Evolutionary conservation across 2,329 filamentous ascomycete species (phyloP).

Genomic region (Thermomyces lanuginosus): DNA sequence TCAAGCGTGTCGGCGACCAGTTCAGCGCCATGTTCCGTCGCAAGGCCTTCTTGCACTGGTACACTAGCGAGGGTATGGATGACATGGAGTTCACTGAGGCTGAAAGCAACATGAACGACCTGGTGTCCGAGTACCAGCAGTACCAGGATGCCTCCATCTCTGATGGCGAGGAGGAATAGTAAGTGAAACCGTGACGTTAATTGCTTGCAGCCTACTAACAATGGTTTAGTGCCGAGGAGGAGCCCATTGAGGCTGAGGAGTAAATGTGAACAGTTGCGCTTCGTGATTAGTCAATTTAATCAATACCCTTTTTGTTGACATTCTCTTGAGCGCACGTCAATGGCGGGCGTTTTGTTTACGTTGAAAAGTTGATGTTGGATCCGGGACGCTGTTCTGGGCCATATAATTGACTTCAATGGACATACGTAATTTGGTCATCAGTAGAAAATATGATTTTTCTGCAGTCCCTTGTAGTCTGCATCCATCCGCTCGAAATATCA

Average conservation of each 20-base stretch:
- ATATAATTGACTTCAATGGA: too few species aligned
- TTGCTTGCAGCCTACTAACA: constrained; percentile 9
- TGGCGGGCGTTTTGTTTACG: too few species aligned
- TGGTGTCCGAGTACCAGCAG: constrained; percentile 99
- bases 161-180: constrained; percentile 90
- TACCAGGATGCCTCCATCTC: constrained; percentile 98
- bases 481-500: too few species aligned
- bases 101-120: constrained; percentile 99
- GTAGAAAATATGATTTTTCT: too few species aligned
- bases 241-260: constrained; percentile 54
- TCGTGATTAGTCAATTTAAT: too few species aligned
- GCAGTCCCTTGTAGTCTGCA: too few species aligned
- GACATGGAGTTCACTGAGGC: constrained; percentile 99
- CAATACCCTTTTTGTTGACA: too few species aligned
- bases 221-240: constrained; percentile 51
- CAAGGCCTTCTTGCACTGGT: constrained; percentile 99
- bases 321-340: too few species aligned
- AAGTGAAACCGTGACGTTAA: constrained; percentile 13
- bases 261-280: too few species aligned
- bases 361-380: too few species aligned
- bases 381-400: too few species aligned
- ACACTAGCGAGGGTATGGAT: constrained; percentile 99
- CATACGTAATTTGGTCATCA: too few species aligned
- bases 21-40: constrained; percentile 99
- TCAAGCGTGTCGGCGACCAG: constrained; percentile 99